Conservation (phyloP, 139 green algal species). For the Chlamydomonas asymmetrica region DNA sequence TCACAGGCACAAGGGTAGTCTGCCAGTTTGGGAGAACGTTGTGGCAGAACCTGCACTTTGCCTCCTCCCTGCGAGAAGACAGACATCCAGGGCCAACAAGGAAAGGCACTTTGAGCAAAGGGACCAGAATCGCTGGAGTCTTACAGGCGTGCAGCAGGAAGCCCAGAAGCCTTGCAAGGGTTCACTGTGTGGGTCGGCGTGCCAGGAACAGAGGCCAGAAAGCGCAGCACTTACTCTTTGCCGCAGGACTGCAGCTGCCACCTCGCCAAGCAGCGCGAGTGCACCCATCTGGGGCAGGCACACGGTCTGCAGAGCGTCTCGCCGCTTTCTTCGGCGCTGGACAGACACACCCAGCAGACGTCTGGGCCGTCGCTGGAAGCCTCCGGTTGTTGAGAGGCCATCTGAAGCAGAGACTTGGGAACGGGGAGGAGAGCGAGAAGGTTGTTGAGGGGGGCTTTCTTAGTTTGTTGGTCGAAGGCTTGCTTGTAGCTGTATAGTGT, state of each 20-base stretch:
- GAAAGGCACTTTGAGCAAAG: too few species aligned
- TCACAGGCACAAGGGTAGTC: too few species aligned
- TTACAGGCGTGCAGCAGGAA: neutral
- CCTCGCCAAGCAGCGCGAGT: conserved; percentile 1
- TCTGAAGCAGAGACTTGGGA: too few species aligned
- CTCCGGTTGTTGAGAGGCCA: too few species aligned
- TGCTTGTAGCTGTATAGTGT: too few species aligned
- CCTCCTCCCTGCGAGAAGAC: conserved; percentile 17
- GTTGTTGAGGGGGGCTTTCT: too few species aligned
- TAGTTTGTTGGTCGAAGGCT: too few species aligned
- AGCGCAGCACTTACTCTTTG: conserved; percentile 3
- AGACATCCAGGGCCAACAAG: too few species aligned
- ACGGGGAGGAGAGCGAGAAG: too few species aligned
- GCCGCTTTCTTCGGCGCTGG: neutral
- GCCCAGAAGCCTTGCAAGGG: neutral
- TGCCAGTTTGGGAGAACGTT: conserved; percentile 4
- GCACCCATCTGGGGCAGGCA: conserved; percentile 3
- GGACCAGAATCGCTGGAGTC: neutral
- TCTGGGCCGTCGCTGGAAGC: too few species aligned
- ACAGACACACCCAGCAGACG: conserved; percentile 20
- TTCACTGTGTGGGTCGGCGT: neutral
- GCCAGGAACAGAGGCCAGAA: too few species aligned
- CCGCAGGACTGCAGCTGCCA: conserved; percentile 16
- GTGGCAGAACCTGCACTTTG: conserved; percentile 14
- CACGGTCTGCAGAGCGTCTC: neutral